Evolutionary conservation across 2,329 filamentous ascomycete species (phyloP).

Genomic region (Beauveria bassiana): DNA sequence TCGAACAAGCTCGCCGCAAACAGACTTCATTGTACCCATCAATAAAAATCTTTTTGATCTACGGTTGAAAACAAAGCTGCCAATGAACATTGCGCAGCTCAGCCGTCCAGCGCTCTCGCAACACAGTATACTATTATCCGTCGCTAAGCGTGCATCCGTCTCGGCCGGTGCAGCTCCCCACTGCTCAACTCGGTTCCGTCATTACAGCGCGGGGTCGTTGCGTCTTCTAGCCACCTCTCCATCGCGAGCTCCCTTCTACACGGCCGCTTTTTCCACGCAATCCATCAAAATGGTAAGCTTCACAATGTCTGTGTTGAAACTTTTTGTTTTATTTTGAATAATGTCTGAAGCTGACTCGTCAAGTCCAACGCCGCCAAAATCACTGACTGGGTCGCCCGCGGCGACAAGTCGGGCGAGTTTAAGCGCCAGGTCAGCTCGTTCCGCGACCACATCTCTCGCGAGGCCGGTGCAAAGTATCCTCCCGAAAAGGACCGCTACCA

Average conservation of each 20-base stretch:
- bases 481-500: conserved; percentile 88
- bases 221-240: neutral
- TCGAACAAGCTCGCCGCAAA: neutral
- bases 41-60: neutral
- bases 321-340: no score
- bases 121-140: neutral
- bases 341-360: neutral
- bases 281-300: conserved; percentile 3
- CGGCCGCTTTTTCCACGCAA: neutral
- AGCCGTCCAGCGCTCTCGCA: neutral
- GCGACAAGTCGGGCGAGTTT: conserved; percentile 81
- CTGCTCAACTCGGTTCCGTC: neutral
- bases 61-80: neutral
- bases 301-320: no score
- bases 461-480: conserved; percentile 66
- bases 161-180: neutral
- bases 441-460: conserved; percentile 68
- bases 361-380: conserved; percentile 40
- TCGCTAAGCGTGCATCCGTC: neutral
- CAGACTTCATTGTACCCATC: neutral
- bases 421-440: conserved; percentile 82
- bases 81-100: conserved; percentile 1
- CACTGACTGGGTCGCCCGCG: conserved; percentile 74
- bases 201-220: neutral
- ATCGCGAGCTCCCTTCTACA: neutral